Base-by-base conservation (phyloP, 2,329 filamentous ascomycete species). In the Lachnellula cervina region DNA sequence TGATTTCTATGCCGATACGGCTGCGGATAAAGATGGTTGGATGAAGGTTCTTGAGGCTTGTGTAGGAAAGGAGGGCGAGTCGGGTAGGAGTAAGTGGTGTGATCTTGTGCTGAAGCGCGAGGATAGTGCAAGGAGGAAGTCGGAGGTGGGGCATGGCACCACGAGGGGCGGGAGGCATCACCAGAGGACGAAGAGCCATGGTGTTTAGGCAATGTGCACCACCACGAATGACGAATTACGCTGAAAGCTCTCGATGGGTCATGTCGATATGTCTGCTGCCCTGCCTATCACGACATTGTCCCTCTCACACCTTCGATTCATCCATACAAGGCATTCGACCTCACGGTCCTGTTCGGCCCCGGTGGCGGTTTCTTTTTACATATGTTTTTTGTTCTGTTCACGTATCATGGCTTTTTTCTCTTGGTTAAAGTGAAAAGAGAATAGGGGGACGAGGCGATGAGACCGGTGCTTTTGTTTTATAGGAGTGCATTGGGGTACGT, bases 1-100 rank as follows among this genome's bases (percentile, higher is more conserved):
- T 69, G 93, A 64, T 35, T 64, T 64, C 47, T 97, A 99, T 69
- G 94, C 93, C 68, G 93, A 97, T 72, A 92, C 84, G 34, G 82
- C 86, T 1, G 83, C 83, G 40, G 88, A 94, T 69, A 99, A 97
- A 75, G 90, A 96, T 46, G 88, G 85, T 53, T 99, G 94, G 94
- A 94, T 99, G 88, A 86, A 85, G 70, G 88, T 90, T 14, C 82
- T 99, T 21, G 91, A 97, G 44, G 78, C 85, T 37, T 82, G 83
- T 42, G 74, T 78, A 55, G 76, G 77, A 53, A 75, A 77, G 52
- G 72, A 73, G 55, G 68, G 69, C 34, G 72, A 74, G 5, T 77
- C 78, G 13, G 80, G 80, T 43, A 78, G 77, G 25, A 75, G 78
- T 57, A 83, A 83, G 71, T 88, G 85, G 85, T 87, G 83, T 65